Evolutionary conservation across 208 protist genomes (phyloP).

Genomic region (Borovskyia barvae): DNA sequence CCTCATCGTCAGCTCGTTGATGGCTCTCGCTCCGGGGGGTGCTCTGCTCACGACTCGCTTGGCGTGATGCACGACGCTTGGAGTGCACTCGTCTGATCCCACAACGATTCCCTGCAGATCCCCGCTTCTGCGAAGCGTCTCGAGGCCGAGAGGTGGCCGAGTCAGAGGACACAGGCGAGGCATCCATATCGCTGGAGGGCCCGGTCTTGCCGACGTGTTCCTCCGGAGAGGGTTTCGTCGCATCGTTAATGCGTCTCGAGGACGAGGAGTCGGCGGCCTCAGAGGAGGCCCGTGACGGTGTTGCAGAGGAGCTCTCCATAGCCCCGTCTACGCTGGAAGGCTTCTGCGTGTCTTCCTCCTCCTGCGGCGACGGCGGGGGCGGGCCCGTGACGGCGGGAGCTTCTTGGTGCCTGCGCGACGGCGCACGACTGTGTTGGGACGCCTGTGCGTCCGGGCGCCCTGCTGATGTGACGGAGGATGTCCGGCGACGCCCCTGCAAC

Average conservation of each 20-base stretch:
- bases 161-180: background rate
- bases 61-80: too few species aligned
- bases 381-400: too few species aligned
- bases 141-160: background rate
- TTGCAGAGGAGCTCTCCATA: slow-evolving; percentile 13
- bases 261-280: background rate
- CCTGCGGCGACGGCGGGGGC: slow-evolving; percentile 9
- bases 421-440: too few species aligned
- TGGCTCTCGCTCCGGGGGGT: background rate
- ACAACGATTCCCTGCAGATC: too few species aligned
- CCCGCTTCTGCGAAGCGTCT: background rate
- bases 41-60: background rate
- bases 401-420: too few species aligned
- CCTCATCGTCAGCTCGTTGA: too few species aligned
- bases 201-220: background rate
- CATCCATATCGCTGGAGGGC: background rate
- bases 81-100: too few species aligned
- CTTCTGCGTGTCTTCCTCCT: slow-evolving; percentile 28
- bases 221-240: too few species aligned
- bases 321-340: slow-evolving; percentile 8
- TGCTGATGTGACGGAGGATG: too few species aligned
- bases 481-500: too few species aligned
- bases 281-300: background rate
- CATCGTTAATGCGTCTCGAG: too few species aligned
- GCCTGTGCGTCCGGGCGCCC: too few species aligned